Conservation (phyloP, 208 protist genomes). For the Crithidia mellificae region DNA sequence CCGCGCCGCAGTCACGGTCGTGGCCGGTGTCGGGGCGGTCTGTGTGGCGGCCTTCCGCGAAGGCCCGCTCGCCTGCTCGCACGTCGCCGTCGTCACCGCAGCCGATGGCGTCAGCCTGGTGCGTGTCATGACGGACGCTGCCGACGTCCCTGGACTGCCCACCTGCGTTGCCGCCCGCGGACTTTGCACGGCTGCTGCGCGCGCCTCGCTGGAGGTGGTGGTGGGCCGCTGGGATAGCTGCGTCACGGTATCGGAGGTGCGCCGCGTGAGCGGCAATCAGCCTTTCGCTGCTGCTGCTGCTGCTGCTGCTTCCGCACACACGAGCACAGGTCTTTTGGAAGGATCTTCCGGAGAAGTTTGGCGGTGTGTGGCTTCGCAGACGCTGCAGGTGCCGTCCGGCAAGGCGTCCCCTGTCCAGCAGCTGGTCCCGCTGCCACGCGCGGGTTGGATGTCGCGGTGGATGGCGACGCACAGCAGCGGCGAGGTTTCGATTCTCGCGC, state of each 20-base stretch:
- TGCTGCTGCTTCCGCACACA: neutral
- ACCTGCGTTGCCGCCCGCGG: constrained; percentile 3
- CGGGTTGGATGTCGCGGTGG: constrained; percentile 20
- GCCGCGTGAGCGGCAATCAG: neutral
- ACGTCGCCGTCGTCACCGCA: neutral
- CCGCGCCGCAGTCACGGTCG: constrained; percentile 22
- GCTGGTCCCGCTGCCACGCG: constrained; percentile 20
- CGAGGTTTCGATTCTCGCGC: constrained; percentile 28
- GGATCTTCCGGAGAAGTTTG: too few relatives aligned
- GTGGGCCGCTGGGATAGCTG: constrained; percentile 33
- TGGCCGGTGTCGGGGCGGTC: constrained; percentile 32
- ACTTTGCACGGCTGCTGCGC: neutral
- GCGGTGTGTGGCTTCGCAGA: constrained; percentile 19
- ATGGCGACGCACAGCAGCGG: constrained; percentile 31
- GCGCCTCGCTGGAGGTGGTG: constrained; percentile 12
- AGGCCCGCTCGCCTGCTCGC: neutral
- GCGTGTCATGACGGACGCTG: neutral
- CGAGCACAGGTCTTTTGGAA: too few relatives aligned
- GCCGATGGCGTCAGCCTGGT: neutral
- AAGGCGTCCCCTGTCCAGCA: constrained; percentile 22
- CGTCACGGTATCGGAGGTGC: constrained; percentile 17
- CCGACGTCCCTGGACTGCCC: neutral
- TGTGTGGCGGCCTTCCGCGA: constrained; percentile 20
- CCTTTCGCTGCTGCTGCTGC: neutral
- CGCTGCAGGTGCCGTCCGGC: constrained; percentile 1